Evolutionary conservation across 805 yeast genomes (phyloP).

Genomic region (Sugiyamaella americana): DNA sequence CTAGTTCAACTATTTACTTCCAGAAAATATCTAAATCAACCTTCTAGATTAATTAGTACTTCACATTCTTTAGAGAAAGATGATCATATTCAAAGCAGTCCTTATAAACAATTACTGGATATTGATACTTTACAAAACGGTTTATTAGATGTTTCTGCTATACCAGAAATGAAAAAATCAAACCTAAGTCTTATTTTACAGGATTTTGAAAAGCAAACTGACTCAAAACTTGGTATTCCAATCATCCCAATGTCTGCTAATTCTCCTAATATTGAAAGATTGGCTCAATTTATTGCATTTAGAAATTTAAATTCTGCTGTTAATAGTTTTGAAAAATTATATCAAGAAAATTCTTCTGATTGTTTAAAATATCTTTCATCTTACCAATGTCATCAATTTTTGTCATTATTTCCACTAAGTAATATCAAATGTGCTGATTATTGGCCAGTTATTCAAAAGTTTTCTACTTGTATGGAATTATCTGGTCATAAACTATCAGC

Average conservation of each 20-base stretch:
- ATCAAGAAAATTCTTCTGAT: neutral
- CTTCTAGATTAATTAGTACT: no score
- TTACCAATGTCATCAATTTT: neutral
- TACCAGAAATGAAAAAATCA: neutral
- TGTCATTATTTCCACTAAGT: neutral
- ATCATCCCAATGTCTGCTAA: neutral
- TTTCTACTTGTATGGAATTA: conserved; percentile 17
- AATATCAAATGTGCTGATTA: conserved; percentile 12
- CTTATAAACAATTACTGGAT: neutral
- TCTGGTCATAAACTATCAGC: conserved; percentile 19
- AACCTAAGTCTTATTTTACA: neutral
- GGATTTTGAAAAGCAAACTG: neutral
- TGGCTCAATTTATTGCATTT: neutral
- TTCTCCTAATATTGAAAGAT: neutral
- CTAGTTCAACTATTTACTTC: no score
- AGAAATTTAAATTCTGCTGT: neutral
- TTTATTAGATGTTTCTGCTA: neutral
- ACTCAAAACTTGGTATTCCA: neutral
- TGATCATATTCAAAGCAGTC: neutral
- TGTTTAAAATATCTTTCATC: neutral
- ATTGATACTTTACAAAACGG: neutral
- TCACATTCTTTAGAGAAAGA: neutral
- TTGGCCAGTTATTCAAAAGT: conserved; percentile 22
- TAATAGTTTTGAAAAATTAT: no score
- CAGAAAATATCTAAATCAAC: no score